Evolutionary conservation across 2,329 filamentous ascomycete genomes (phyloP), one percentile per base, ranked within the genome.

Genomic region (Coniochaeta pulveracea): DNA sequence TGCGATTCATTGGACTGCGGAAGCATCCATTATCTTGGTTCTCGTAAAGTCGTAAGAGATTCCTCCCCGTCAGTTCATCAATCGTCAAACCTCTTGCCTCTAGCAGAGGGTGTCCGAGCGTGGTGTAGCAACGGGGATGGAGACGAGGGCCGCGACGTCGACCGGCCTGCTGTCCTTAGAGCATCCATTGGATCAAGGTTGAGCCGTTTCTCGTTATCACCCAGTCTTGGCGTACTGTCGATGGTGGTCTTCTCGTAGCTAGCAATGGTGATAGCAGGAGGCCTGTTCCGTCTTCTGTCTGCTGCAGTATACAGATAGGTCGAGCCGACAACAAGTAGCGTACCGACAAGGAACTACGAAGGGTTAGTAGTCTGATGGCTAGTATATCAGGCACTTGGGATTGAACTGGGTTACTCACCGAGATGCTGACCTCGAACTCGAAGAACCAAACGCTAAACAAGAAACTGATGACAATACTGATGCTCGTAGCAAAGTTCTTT

Each of bases 401-500:
- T 14, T 14, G 5, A 14, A 26, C 28, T 34, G 23, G n/a, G 7
- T 4, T 12, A 66, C 81, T 61, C 70, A 93, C 85, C 43, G 76
- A 73, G 17, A 66, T 48, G 1, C 80, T 83, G 26, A 91, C 70
- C 30, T 75, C 58, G 43, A 93, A 85, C 32, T 88, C 71, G 52
- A 96, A 94, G 43, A 94, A 80, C 57, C 76, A 79, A 2, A 93
- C 71, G 50, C 86, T 94, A 34, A 84, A 83, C 10, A 95, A 44
- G 42, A 88, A 86, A 51, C 84, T 93, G 32, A 95, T 61, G 36
- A 95, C 65, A 40, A 96, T 93, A 49, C 85, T 94, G 40, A 93
- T 84, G 47, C 84, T 91, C 5, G 86, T 89, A 4, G 89, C 86
- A 57, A 93, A 88, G 52, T 91, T 94, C 64, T 93, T 93, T 38